Evolutionary conservation across 805 yeast genomes (phyloP), one percentile per base, ranked within the genome.

Genomic region (Ogataea zsoltii): DNA sequence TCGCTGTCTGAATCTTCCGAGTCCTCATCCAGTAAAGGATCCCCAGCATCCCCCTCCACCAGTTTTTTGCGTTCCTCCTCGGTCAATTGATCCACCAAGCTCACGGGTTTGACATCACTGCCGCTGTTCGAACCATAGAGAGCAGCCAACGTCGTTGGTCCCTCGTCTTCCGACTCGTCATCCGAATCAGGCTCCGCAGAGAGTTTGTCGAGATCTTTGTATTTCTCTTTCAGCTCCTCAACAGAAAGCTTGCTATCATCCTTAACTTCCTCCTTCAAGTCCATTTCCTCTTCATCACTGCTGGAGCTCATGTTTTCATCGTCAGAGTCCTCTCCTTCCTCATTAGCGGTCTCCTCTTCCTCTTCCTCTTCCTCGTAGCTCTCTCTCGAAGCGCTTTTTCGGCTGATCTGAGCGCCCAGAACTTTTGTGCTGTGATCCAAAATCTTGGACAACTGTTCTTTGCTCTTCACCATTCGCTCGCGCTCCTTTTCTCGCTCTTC

Each of bases 391-490:
- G 49, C 51, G 13, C 69, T 57, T 26, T 60, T 52, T 42, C 74
- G 73, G 25, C 77, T 80, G 45, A 86, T 64, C 53, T 92, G 96
- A 1, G 96, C 95, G 50, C 90, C 97, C 23, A 92, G 71, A 29
- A 92, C 75, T 60, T 88, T 91, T 0, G 97, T 88, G 18, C 97
- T 88, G 58, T 91, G 94, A 58, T 91, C 96, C 46, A 92, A 70
- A 75, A 92, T 91, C 60, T 88, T 85, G 45, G 88, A 82, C 45
- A 92, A 72, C 61, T 91, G 96, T 57, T 88, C 87, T 60, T 90
- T 86, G 31, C 97, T 96, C 58, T 85, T 82, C 9, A 79, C 77
- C 43, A 87, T 79, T 60, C 89, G 85, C 56, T 85, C 75, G 53
- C 87, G 91, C 55, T 88, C 96, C 48, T 77, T 84, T 54, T 86